These are phyloP conservation scores for Moricandia arvensis DNA, from an alignment of 345 rosid genomes.

Conservation along the genomic window DNA sequence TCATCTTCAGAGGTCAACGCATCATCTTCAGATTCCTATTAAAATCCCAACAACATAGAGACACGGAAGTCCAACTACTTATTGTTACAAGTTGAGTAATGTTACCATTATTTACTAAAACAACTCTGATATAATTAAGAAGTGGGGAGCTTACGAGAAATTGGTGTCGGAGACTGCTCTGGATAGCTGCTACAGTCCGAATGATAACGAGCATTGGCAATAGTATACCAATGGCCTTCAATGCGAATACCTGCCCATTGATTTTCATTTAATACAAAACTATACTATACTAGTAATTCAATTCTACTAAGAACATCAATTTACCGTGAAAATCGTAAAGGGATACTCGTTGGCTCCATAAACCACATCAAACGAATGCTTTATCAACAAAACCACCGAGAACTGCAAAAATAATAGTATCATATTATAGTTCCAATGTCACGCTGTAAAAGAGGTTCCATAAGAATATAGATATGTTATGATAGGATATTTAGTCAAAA, in stretches of 20 bases:
- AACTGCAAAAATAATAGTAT: slow-evolving; percentile 43
- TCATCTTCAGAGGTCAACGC: slow-evolving; percentile 22
- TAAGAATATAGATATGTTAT: background rate
- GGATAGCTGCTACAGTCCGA: slow-evolving; percentile 57
- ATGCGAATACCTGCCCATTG: slow-evolving; percentile 52
- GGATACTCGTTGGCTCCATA: slow-evolving; percentile 62
- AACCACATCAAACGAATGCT: slow-evolving; percentile 56
- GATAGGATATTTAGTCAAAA: background rate
- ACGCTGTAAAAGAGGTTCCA: slow-evolving; percentile 20
- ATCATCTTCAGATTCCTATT: slow-evolving; percentile 40
- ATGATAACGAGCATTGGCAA: slow-evolving; percentile 67
- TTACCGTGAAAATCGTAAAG: slow-evolving; percentile 65
- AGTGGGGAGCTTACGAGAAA: slow-evolving; percentile 41
- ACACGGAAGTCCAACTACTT: background rate
- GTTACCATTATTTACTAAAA: background rate
- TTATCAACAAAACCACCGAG: slow-evolving; percentile 58
- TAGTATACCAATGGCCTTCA: slow-evolving; percentile 68
- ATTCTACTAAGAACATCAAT: background rate
- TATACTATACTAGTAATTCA: background rate
- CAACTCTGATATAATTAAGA: too few relatives aligned
- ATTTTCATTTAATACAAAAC: background rate
- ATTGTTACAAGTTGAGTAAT: background rate
- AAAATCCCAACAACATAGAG: background rate
- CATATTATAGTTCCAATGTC: background rate
- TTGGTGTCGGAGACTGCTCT: slow-evolving; percentile 40